Percentiles rank a stretch among this genome's conserved stretches.
phyloP scores from a whole-genome alignment of 441 rosid genomes.

The Biscutella auriculata region DNA sequence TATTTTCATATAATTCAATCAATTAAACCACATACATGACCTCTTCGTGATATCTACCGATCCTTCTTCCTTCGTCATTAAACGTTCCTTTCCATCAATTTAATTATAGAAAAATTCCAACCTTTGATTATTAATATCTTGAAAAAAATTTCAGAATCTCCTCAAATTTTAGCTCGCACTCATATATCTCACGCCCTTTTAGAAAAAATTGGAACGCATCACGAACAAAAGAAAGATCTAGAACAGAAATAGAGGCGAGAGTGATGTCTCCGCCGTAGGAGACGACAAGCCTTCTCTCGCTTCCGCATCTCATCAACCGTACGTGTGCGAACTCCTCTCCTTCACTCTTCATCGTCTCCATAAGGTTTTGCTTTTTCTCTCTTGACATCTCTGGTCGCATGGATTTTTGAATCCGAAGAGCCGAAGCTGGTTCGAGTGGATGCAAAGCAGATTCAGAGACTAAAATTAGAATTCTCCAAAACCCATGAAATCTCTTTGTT shows the following conservation, averaged over 20 bases:
- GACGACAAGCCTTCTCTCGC: constrained; percentile 52
- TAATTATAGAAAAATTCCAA: too few species aligned
- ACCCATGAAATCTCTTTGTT: too few species aligned
- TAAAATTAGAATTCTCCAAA: too few species aligned
- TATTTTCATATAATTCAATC: too few species aligned
- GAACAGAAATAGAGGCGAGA: constrained; percentile 44
- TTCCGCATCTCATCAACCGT: constrained; percentile 75
- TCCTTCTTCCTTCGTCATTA: too few species aligned
- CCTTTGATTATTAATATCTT: too few species aligned
- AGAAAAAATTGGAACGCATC: not conserved
- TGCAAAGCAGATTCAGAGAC: constrained; percentile 84
- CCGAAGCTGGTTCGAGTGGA: constrained; percentile 91
- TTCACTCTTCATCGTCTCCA: constrained; percentile 97
- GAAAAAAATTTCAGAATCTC: too few species aligned
- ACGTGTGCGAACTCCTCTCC: constrained; percentile 87
- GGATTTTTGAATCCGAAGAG: constrained; percentile 38
- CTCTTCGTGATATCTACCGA: too few species aligned
- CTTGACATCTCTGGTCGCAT: not conserved
- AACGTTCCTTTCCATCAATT: too few species aligned
- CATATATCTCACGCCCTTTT: not conserved
- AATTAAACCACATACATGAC: too few species aligned
- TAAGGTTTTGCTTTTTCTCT: constrained; percentile 37
- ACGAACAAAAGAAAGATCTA: not conserved
- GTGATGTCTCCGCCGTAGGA: constrained; percentile 27
- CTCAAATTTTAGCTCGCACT: too few species aligned